Conservation (phyloP, 768 basidiomycete species). For the Podaxis sp. region DNA sequence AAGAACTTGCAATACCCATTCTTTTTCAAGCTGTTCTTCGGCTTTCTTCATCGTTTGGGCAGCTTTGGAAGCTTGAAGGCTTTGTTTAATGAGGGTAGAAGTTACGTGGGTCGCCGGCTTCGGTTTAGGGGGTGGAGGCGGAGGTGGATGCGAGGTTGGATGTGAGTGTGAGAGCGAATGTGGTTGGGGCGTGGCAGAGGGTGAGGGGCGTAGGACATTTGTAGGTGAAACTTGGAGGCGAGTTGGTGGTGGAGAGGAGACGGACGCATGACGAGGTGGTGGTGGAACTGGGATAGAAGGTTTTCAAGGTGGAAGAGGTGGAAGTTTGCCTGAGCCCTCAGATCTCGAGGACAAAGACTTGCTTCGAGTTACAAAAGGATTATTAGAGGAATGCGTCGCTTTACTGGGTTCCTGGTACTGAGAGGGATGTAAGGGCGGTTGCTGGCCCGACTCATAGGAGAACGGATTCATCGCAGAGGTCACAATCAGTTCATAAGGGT, state of each 20-base stretch:
- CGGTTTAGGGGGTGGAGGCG: too few species aligned
- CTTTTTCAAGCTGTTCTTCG: slow-evolving; percentile 66
- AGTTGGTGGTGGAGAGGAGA: slow-evolving; percentile 19
- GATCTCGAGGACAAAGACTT: slow-evolving; percentile 18
- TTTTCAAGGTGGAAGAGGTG: slow-evolving; percentile 57
- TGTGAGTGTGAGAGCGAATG: too few species aligned
- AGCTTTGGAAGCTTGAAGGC: slow-evolving; percentile 69
- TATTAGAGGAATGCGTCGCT: slow-evolving; percentile 28
- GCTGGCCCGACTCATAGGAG: slow-evolving; percentile 19
- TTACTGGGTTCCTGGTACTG: slow-evolving; percentile 25
- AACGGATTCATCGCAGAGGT: slow-evolving; percentile 17
- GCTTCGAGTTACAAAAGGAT: slow-evolving; percentile 37
- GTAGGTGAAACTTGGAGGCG: slow-evolving; percentile 21
- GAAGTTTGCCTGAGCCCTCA: slow-evolving; percentile 26
- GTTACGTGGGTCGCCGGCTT: too few species aligned
- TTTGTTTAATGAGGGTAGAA: slow-evolving; percentile 39
- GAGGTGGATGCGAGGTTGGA: too few species aligned
- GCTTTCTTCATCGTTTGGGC: slow-evolving; percentile 70
- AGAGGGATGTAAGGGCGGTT: slow-evolving; percentile 29
- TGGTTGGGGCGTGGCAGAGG: too few species aligned
- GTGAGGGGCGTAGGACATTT: background rate
- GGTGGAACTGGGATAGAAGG: slow-evolving; percentile 30
- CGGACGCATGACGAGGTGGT: slow-evolving; percentile 39
- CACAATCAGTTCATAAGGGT: background rate
- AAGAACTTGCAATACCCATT: slow-evolving; percentile 69